Base-by-base conservation (phyloP, 805 yeast species). In the Saccharomycopsis microspora region DNA sequence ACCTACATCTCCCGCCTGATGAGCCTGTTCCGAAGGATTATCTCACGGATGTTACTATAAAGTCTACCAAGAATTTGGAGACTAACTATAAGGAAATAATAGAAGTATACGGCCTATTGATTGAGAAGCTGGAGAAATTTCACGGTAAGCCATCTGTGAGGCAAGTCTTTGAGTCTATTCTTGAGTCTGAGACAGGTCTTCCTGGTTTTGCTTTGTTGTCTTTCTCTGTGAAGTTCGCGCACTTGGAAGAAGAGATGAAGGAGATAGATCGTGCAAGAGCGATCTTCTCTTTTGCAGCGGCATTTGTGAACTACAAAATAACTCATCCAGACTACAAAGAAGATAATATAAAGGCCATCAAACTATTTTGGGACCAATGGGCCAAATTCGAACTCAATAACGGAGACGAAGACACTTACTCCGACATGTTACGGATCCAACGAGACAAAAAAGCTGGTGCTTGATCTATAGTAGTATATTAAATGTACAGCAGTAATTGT, bases 351-450 rank as follows among this genome's bases (percentile, higher is more conserved):
- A 30, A 35, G 39, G 8, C 58, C 57, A 38, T 54, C 59, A 31
- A 60, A 49, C 50, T 46, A 1, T 58, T 78, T 33, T 87, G 95
- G 95, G 64, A 64, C 1, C 61, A 63, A 32, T 89, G 95, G 95
- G 80, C 80, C 46, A 59, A 66, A 7, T 86, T 88, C 60, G 97
- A 89, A 59, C 60, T 84, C 34, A 68, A 73, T 9, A 55, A 75
- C 60, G 97, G 97, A 4, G 65, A 73, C 50, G 93, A 84, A 57
- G 71, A 69, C 3, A 75, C 83, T 0, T 87, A 75, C 60, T 86
- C 83, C 56, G 82, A 79, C 27, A 81, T 88, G 89, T 60, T 86
- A 29, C 64, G 80, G 42, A 19, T 19, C 19, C 19, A 19, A 10
- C n/a, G 37, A 9, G n/a, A 34, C n/a, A 34, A 34, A 34, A 34